Conservation (phyloP, 2,329 filamentous ascomycete species). For the Venturia aucupariae region DNA sequence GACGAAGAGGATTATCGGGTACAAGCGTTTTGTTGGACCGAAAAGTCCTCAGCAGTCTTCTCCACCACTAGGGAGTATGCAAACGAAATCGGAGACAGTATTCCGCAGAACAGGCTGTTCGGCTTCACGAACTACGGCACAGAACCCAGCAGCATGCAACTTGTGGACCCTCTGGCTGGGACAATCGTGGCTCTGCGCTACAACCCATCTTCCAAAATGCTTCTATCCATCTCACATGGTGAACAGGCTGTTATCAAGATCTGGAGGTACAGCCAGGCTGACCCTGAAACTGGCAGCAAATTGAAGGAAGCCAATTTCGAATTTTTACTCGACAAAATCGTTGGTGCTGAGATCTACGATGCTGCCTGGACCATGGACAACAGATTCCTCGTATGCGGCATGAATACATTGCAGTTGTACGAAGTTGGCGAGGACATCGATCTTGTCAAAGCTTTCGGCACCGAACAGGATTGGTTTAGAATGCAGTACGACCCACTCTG, state of each 20-base stretch:
- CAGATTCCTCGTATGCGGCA: conserved; percentile 36
- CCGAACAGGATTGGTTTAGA: conserved; percentile 19
- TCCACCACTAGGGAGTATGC: neutral
- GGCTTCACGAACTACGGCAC: conserved; percentile 11
- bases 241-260: conserved; percentile 31
- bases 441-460: conserved; percentile 7
- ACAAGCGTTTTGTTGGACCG: conserved; percentile 13
- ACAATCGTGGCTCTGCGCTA: conserved; percentile 7
- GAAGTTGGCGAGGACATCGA: conserved; percentile 20
- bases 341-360: conserved; percentile 27
- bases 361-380: conserved; percentile 36
- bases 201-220: conserved; percentile 20
- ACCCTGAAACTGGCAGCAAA: neutral
- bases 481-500: conserved; percentile 32
- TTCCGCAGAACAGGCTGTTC: conserved; percentile 4
- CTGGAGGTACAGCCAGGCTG: conserved; percentile 22
- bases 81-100: conserved; percentile 9
- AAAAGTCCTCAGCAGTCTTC: conserved; percentile 4
- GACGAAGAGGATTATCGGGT: conserved; percentile 7
- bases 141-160: conserved; percentile 4
- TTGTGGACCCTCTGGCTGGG: conserved; percentile 10
- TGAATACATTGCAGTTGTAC: conserved; percentile 30
- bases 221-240: conserved; percentile 13
- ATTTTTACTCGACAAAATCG: conserved; percentile 11
- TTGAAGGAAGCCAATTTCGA: conserved; percentile 9